phyloP scores from a whole-genome alignment of 345 rosid species.

The Citrus hindsii region DNA sequence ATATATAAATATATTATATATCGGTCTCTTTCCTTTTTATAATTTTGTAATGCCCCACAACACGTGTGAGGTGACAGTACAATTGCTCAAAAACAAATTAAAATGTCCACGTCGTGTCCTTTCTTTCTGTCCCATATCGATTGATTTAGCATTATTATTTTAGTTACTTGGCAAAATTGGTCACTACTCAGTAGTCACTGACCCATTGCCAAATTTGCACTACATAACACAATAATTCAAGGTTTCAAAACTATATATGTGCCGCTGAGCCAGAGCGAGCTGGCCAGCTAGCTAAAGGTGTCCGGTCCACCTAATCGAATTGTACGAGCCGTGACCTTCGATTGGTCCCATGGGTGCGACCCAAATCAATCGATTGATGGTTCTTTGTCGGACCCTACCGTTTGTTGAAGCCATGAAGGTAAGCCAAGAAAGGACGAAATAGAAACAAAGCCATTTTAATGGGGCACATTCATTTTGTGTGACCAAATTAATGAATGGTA shows the following conservation, averaged over 20 bases:
- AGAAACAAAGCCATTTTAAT: neutral
- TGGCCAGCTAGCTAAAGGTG: neutral
- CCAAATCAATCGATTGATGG: neutral
- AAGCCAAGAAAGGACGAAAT: neutral
- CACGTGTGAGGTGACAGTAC: constrained; percentile 20
- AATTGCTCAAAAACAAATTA: neutral
- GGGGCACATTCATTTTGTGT: neutral
- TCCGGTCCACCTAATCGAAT: neutral
- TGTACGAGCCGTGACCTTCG: constrained; percentile 13
- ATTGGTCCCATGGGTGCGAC: constrained; percentile 7
- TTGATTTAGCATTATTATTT: neutral
- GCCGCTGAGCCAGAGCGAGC: neutral
- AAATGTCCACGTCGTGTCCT: constrained; percentile 5
- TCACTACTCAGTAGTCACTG: neutral
- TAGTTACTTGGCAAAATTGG: constrained; percentile 16
- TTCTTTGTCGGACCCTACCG: neutral
- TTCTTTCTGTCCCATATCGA: neutral
- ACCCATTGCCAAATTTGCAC: neutral
- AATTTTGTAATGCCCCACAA: constrained; percentile 3
- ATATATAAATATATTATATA: neutral
- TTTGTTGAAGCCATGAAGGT: neutral
- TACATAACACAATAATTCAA: neutral
- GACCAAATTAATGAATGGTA: neutral
- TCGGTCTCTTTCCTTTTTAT: neutral
- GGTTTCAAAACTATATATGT: too few species aligned